Evolutionary conservation across 129 eudicot species (phyloP), one percentile per base, ranked within the genome.

Genomic region (Flaveria robusta): DNA sequence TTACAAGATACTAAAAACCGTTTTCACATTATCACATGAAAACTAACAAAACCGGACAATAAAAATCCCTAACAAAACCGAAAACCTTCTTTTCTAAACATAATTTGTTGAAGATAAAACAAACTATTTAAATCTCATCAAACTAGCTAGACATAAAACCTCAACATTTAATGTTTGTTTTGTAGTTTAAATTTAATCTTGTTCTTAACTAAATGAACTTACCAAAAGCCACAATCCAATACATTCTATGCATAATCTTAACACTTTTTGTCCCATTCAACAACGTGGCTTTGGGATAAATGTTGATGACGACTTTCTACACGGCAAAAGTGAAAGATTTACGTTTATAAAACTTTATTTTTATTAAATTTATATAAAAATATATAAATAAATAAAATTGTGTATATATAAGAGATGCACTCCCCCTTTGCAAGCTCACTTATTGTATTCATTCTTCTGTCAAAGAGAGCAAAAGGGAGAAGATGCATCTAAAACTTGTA

Each of bases 401-500:
- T 37, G 1, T 77, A 56, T 77, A 77, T 69, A 76, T 66, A 66
- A 27, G 65, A 22, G 47, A 42, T 13, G 19, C 46, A 26, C 73
- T 72, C 24, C 50, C 60, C 60, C 50, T 71, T 63, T 79, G 68
- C 78, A 47, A 79, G 59, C 24, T 43, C 49, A 79, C 47, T 79
- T 10, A 52, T 50, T 56, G 75, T 56, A 23, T 31, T 71, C 72
- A 26, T 76, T 76, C 50, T 4, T 76, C 39, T 41, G 47, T 23
- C 55, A 42, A n/a, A 23, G n/a, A 66, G 47, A 43, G 31, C 14
- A 42, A 54, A 47, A 52, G 13, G 65, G 52, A 59, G 64, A 78
- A 66, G 64, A 80, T 80, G 74, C 79, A 80, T 80, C 79, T 27
- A 66, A 74, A 43, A 42, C 51, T 67, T 73, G 75, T 73, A 74